Percentiles rank a stretch among this genome's conserved stretches.
These are phyloP conservation scores for Cantharellus cinnabarinus DNA, from an alignment of 768 basidiomycete species.

Conservation along the genomic window DNA sequence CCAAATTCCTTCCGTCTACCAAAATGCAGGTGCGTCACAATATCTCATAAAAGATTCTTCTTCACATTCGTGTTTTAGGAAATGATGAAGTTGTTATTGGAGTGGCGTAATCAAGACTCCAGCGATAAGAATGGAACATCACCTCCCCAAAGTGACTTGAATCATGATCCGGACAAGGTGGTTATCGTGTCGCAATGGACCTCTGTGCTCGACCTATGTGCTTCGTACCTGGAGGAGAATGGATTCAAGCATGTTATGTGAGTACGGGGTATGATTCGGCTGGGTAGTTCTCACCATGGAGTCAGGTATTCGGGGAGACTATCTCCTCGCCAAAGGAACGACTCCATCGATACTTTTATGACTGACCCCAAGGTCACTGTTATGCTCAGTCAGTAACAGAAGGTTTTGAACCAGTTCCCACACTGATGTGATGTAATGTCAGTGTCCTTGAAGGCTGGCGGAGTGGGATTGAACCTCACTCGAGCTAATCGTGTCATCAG, in stretches of 20 bases:
- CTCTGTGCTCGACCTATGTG: slow-evolving; percentile 39
- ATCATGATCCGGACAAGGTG: slow-evolving; percentile 19
- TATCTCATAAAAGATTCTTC: background rate
- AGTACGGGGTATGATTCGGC: background rate
- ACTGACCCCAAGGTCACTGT: slow-evolving; percentile 24
- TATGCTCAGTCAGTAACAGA: slow-evolving; percentile 3
- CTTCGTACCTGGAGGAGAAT: slow-evolving; percentile 34
- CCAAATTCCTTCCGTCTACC: slow-evolving; percentile 43
- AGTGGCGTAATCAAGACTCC: slow-evolving; percentile 27
- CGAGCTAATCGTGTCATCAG: slow-evolving; percentile 44
- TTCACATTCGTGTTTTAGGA: slow-evolving; percentile 14
- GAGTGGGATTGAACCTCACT: slow-evolving; percentile 34
- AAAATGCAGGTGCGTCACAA: slow-evolving; percentile 42
- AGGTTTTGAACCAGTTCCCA: background rate
- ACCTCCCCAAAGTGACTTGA: slow-evolving; percentile 1
- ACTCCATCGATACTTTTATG: slow-evolving; percentile 40
- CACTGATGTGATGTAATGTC: background rate
- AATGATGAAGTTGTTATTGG: slow-evolving; percentile 37
- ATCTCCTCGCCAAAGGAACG: slow-evolving; percentile 30
- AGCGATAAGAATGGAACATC: slow-evolving; percentile 33
- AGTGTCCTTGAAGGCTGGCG: slow-evolving; percentile 37
- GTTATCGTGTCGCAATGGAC: slow-evolving; percentile 59
- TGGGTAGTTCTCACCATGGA: background rate
- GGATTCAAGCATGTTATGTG: slow-evolving; percentile 16
- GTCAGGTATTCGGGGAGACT: slow-evolving; percentile 41